A percentile compares a stretch with the other conserved stretches of the same genome.
phyloP scores from a whole-genome alignment of 345 rosid genomes.

The Lenwebbia sp. region DNA sequence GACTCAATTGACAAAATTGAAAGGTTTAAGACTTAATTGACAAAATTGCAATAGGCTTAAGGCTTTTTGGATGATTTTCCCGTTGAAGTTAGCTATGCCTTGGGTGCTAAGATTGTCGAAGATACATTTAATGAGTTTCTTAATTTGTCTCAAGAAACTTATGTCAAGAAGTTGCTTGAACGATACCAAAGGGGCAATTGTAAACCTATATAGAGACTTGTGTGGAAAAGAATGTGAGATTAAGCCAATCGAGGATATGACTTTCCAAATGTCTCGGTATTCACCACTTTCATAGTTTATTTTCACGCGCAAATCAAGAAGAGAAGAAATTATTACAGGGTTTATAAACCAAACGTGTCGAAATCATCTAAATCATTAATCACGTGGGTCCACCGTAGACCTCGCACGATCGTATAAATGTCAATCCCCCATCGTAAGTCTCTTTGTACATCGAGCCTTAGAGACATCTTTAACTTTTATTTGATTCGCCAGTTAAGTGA shows the following conservation, averaged over 20 bases:
- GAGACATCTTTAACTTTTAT: neutral
- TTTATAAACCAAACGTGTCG: neutral
- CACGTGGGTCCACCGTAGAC: neutral
- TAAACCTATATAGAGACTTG: neutral
- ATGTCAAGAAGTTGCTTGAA: no score
- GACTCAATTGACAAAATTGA: no score
- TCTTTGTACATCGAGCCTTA: neutral
- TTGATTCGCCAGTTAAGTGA: neutral
- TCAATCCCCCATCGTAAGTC: neutral
- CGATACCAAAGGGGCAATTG: neutral
- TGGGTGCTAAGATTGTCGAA: no score
- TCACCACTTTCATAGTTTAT: neutral
- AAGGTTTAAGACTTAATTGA: no score
- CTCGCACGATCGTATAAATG: neutral
- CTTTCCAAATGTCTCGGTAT: neutral
- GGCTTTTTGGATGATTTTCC: no score
- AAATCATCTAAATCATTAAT: neutral
- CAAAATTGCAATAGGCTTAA: no score
- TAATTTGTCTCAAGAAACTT: no score
- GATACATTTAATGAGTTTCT: no score
- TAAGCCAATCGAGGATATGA: neutral
- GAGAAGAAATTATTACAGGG: neutral
- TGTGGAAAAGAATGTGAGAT: neutral
- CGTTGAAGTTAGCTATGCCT: no score
- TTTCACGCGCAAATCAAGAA: neutral